A percentile compares a stretch with the other conserved stretches of the same genome.
Conservation (phyloP, 306 rosid species). For the Styphnolobium japonicum region DNA sequence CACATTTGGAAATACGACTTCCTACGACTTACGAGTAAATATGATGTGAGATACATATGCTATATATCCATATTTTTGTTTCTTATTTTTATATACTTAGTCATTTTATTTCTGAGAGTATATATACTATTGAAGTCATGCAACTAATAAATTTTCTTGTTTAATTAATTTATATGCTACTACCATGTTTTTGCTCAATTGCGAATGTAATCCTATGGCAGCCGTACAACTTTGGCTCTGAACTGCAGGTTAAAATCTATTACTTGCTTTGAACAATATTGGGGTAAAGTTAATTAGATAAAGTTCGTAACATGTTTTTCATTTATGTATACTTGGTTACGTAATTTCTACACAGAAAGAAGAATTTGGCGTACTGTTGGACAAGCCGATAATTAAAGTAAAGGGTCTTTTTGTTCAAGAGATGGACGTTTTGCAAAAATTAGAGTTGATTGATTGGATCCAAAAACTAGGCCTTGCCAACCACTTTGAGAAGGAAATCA, state of each 20-base stretch:
- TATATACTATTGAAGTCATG: too few relatives aligned
- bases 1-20: conserved; percentile 49
- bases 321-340: too few relatives aligned
- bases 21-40: conserved; percentile 40
- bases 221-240: too few relatives aligned
- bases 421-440: neutral
- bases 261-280: too few relatives aligned
- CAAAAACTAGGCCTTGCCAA: conserved; percentile 43
- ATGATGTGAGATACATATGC: conserved; percentile 34
- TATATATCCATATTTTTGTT: neutral
- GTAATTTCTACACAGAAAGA: conserved; percentile 34
- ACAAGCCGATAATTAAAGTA: conserved; percentile 25
- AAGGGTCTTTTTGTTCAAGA: conserved; percentile 22
- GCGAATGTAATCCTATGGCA: neutral
- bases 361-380: conserved; percentile 17
- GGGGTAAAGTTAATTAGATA: too few relatives aligned
- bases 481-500: conserved; percentile 46
- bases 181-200: too few relatives aligned
- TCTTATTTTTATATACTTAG: neutral
- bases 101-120: neutral
- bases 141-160: too few relatives aligned
- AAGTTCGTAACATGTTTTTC: neutral
- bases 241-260: too few relatives aligned
- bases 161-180: too few relatives aligned
- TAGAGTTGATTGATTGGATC: conserved; percentile 46